phyloP scores from a whole-genome alignment of 495 filamentous ascomycete species.

The Pseudotulostoma volvatum region DNA sequence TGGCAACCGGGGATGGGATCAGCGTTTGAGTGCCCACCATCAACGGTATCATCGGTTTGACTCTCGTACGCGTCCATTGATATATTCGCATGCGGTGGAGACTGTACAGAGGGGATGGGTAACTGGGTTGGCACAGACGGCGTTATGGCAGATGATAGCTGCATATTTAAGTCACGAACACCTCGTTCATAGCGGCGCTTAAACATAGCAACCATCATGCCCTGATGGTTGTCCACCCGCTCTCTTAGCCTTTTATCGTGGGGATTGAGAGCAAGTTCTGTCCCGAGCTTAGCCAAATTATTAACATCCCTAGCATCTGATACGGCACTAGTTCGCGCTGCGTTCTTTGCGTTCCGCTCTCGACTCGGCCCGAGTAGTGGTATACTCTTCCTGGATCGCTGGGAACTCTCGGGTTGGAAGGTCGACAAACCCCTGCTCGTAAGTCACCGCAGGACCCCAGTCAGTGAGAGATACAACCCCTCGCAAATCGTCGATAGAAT shows the following conservation, averaged over 20 bases:
- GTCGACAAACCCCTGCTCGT: not conserved
- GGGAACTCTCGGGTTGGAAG: not conserved
- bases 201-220: not conserved
- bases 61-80: not conserved
- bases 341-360: not conserved
- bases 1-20: no score
- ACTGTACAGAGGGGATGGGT: not conserved
- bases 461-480: not conserved
- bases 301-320: not conserved
- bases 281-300: not conserved
- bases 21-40: no score
- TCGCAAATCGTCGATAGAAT: not conserved
- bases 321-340: not conserved
- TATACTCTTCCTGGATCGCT: not conserved
- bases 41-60: no score
- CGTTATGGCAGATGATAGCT: not conserved
- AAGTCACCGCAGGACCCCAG: not conserved
- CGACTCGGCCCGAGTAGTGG: not conserved
- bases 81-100: not conserved
- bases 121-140: not conserved
- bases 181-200: not conserved
- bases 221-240: not conserved
- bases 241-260: not conserved
- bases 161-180: not conserved
- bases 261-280: not conserved